phyloP scores from a whole-genome alignment of 768 basidiomycete genomes.

The Pulveroboletus sp. region DNA sequence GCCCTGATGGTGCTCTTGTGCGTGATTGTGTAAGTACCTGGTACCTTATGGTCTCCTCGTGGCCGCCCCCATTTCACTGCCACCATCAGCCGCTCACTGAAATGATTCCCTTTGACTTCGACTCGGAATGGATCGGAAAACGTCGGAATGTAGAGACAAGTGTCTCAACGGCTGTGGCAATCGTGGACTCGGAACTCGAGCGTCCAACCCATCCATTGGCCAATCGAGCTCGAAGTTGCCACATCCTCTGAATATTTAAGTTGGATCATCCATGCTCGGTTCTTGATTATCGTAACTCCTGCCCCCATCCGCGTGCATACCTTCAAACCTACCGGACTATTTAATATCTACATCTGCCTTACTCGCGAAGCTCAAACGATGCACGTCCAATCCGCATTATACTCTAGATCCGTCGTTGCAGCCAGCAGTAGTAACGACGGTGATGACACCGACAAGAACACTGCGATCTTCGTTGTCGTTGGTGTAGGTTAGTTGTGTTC shows the following conservation, averaged over 20 bases:
- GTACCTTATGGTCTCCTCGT: constrained; percentile 16
- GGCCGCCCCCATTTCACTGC: constrained; percentile 19
- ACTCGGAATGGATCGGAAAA: constrained; percentile 12
- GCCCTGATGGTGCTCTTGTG: background rate
- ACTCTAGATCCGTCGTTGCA: constrained; percentile 9
- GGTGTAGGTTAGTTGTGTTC: constrained; percentile 23
- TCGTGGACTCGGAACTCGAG: constrained; percentile 1
- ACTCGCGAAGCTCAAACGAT: background rate
- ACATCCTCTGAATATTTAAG: constrained; percentile 16
- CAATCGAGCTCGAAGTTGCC: constrained; percentile 11
- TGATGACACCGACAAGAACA: constrained; percentile 9
- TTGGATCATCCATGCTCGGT: background rate
- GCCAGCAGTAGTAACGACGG: background rate
- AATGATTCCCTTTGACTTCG: constrained; percentile 10
- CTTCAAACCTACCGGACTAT: background rate
- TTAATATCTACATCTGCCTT: background rate
- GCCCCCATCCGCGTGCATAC: constrained; percentile 1
- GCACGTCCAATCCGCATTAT: constrained; percentile 1
- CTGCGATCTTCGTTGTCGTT: constrained; percentile 21
- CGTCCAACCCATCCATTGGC: too few relatives aligned
- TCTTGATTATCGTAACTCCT: constrained; percentile 8
- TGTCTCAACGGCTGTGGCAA: constrained; percentile 13
- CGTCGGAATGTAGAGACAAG: constrained; percentile 14
- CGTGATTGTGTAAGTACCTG: constrained; percentile 6
- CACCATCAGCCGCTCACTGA: constrained; percentile 11